Evolutionary conservation across 2,329 filamentous ascomycete genomes (phyloP), one percentile per base, ranked within the genome.

Genomic region (Coleophoma cylindrospora): DNA sequence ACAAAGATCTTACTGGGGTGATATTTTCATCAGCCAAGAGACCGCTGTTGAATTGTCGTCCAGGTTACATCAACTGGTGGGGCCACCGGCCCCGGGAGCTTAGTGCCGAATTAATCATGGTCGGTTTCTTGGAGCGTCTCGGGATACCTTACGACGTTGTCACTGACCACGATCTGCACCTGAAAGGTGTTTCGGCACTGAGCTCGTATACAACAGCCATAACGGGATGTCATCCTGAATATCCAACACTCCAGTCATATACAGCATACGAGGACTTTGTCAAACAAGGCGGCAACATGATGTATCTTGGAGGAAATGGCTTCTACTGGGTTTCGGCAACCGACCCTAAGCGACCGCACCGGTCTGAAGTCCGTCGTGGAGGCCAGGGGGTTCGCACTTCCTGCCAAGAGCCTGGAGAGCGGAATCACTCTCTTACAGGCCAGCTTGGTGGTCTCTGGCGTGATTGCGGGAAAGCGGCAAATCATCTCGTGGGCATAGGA

Each of bases 301-400:
- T 70, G 63, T 70, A 70, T 47, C 54, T 66, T 8, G 67, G 66
- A n/a, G 66, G 67, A 9, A 69, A 70, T 48, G 66, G 67, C 13
- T 69, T 67, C 55, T 69, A 69, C 54, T 68, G 61, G 63, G 53
- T 55, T 3, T 55, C 64, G 4, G 61, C 51, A 6, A 49, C 53
- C 13, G 57, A 64, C 33, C 41, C 52, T 32, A 50, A 49, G 13
- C 52, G 54, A 3, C 54, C 64, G 14, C 64, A 67, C 51, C 65
- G 66, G 17, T 54, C 67, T 17, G 66, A 69, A 51, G 64, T 68
- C 34, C 64, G 66, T 11, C 57, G 61, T 11, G 65, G 59, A n/a
- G 65, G 66, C 41, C 60, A 65, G 45, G 66, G 66, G 1, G 65
- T 63, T 32, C 60, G 66, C 3, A 57, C 61, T 1, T 59, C 62